Conservation (phyloP, 164 flowering plant species). For the Vitis cinerea region DNA sequence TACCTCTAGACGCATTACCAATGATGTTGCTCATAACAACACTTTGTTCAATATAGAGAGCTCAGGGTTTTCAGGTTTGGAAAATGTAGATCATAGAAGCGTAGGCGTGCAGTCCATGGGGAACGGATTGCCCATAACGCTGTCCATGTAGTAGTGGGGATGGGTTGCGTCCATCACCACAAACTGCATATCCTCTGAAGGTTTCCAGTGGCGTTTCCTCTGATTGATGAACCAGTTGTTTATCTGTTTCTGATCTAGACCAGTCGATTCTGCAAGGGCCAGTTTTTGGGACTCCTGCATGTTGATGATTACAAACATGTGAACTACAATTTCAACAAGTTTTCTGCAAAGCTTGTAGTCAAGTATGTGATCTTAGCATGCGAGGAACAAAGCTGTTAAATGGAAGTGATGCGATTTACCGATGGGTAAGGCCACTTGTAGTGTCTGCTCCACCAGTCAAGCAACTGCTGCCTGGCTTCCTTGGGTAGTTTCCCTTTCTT, state of each 20-base stretch:
- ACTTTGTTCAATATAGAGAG: no score
- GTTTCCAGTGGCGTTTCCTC: slow-evolving; percentile 28
- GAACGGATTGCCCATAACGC: slow-evolving; percentile 13
- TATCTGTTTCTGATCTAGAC: slow-evolving; percentile 22
- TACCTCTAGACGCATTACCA: no score
- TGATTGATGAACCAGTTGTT: slow-evolving; percentile 25
- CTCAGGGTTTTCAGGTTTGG: slow-evolving; percentile 4
- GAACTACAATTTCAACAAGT: background rate
- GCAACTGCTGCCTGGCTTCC: slow-evolving; percentile 27
- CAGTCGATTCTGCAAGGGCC: slow-evolving; percentile 24
- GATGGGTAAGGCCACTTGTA: slow-evolving; percentile 36
- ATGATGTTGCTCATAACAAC: no score
- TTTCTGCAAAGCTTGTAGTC: no score
- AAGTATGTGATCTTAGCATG: background rate
- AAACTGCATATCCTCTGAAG: slow-evolving; percentile 24
- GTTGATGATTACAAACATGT: background rate
- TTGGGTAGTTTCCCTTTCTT: slow-evolving; percentile 34
- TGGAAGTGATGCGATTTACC: slow-evolving; percentile 5
- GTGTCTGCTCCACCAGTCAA: slow-evolving; percentile 32
- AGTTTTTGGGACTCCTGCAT: slow-evolving; percentile 21
- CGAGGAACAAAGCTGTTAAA: no score
- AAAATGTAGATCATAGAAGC: slow-evolving; percentile 4
- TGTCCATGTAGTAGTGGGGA: slow-evolving; percentile 22
- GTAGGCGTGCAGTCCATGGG: slow-evolving; percentile 16
- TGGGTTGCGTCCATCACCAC: slow-evolving; percentile 20